Conservation (phyloP, 2,329 filamentous ascomycete genomes). For the Monilinia polystroma region DNA sequence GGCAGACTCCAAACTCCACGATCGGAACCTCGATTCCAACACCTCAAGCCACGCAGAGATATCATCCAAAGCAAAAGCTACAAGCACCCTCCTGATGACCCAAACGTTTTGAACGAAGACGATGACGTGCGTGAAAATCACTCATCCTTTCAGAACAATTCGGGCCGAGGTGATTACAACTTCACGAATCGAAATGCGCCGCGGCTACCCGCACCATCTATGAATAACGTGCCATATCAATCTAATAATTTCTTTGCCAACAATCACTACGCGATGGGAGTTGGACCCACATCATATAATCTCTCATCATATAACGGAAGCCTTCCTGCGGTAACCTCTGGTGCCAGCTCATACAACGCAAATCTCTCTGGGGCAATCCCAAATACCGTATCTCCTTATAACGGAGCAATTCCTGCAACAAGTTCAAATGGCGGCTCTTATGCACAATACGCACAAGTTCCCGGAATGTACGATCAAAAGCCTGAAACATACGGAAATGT, state of each 20-base stretch:
- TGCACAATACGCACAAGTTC: constrained; percentile 30
- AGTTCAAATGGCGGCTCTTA: constrained; percentile 24
- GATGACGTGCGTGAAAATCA: constrained; percentile 28
- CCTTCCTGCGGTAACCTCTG: constrained; percentile 9
- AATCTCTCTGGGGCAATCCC: not conserved
- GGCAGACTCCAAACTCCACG: constrained; percentile 57
- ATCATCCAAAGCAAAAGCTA: constrained; percentile 65
- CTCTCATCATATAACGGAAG: constrained; percentile 21
- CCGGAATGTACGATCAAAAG: constrained; percentile 34
- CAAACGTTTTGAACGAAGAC: constrained; percentile 44
- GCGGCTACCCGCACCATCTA: constrained; percentile 36
- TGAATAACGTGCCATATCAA: constrained; percentile 28
- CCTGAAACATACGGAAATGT: constrained; percentile 30
- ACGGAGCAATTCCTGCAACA: constrained; percentile 10
- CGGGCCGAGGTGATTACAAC: constrained; percentile 21
- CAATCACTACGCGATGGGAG: constrained; percentile 30
- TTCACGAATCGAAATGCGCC: constrained; percentile 34
- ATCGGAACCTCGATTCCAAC: constrained; percentile 50
- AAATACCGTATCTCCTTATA: constrained; percentile 21
- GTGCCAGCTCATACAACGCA: constrained; percentile 17
- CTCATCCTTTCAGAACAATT: not conserved
- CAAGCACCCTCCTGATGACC: constrained; percentile 62
- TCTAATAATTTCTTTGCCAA: constrained; percentile 27
- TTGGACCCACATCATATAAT: constrained; percentile 28
- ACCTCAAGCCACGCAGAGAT: constrained; percentile 55